Evolutionary conservation across 2,329 filamentous ascomycete species (phyloP), one percentile per base, ranked within the genome.

Genomic region (Aspergillus neotritici): DNA sequence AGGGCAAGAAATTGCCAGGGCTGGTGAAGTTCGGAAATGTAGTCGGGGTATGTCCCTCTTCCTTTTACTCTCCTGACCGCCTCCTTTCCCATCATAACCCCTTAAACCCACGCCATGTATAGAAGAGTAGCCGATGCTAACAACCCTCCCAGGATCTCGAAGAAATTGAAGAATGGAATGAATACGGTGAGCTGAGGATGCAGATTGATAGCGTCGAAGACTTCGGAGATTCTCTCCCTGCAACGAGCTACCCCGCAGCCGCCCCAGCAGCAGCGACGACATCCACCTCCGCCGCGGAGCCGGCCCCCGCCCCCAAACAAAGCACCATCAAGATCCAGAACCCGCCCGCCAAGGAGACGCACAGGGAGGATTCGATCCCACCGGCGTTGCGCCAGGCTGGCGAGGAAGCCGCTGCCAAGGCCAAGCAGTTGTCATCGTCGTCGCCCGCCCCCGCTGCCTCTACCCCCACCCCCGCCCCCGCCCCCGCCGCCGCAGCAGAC

Each of bases 81-180:
- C 39, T 46, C 17, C 12, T 8, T 31, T 25, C 31, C 10, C 33
- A 34, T 13, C 9, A 25, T 25, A 8, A 25, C 21, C 21, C 21
- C 21, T 25, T 25, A 25, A 25, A 25, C 9, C 21, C 7, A 8
- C 4, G 6, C 7, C 21, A 25, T 25, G 7, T 25, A 25, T 25
- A 25, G 21, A 25, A 25, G 21, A 25, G 17, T 38, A 25, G 11
- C 29, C 6, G 25, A 25, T 15, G 21, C 49, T 56, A 45, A 56
- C 38, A 7, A 6, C 8, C 6, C 10, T 31, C 13, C 32, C 52
- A 96, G 90, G 93, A 96, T 64, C 77, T 96, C 38, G 85, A 91
- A 51, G 84, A 97, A 67, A 82, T 97, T 51, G 93, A 98, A 69
- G 93, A 98, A 64, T 97, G 91, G 93, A 98, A 98, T 72, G 93